phyloP scores from a whole-genome alignment of 805 yeast species.

The Cyberlindnera americana region DNA sequence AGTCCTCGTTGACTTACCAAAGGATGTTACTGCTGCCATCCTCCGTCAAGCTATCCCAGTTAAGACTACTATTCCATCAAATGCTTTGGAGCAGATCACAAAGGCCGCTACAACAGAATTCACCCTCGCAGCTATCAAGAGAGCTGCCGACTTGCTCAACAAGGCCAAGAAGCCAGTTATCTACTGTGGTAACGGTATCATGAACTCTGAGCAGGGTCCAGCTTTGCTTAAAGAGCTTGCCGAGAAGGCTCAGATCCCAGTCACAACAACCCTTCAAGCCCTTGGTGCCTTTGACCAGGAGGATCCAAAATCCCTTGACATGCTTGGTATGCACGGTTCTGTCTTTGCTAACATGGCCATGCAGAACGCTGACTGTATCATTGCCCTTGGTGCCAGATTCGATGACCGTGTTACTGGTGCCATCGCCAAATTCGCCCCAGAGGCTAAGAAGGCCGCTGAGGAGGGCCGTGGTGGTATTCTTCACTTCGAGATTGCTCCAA shows the following conservation, averaged over 20 bases:
- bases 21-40: slow-evolving; percentile 94
- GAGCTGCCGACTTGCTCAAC: slow-evolving; percentile 77
- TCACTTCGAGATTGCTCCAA: slow-evolving; percentile 94
- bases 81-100: slow-evolving; percentile 67
- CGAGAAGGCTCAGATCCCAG: slow-evolving; percentile 90
- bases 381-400: slow-evolving; percentile 95
- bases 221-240: slow-evolving; percentile 73
- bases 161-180: slow-evolving; percentile 83
- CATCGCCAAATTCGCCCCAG: slow-evolving; percentile 87
- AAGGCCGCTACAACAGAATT: slow-evolving; percentile 67
- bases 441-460: slow-evolving; percentile 81
- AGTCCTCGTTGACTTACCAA: slow-evolving; percentile 94
- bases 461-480: slow-evolving; percentile 93
- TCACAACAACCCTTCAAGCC: slow-evolving; percentile 92
- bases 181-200: slow-evolving; percentile 89
- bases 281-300: slow-evolving; percentile 92
- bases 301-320: slow-evolving; percentile 86
- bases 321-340: slow-evolving; percentile 98
- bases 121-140: slow-evolving; percentile 66
- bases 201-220: slow-evolving; percentile 80
- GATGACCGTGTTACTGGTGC: slow-evolving; percentile 97
- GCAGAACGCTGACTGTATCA: slow-evolving; percentile 87
- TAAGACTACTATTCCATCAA: slow-evolving; percentile 67
- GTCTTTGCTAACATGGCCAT: slow-evolving; percentile 94
- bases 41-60: slow-evolving; percentile 84